These are phyloP conservation scores for Neofusicoccum kwambonambiense DNA, from an alignment of 2,329 filamentous ascomycete genomes.

Conservation along the genomic window DNA sequence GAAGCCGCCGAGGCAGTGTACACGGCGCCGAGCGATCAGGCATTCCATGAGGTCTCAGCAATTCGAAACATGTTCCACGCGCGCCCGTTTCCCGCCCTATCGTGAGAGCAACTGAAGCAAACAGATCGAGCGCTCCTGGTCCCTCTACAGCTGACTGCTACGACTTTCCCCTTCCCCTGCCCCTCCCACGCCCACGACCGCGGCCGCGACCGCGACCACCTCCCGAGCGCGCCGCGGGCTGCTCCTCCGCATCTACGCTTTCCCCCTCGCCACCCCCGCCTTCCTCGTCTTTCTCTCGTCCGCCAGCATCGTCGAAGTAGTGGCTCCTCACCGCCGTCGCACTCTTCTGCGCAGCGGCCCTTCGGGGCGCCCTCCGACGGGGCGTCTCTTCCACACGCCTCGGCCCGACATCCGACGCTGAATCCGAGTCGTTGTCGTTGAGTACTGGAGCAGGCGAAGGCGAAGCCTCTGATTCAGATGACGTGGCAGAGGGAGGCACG, in stretches of 20 bases:
- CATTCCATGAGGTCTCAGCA: too few relatives aligned
- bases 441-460: neutral
- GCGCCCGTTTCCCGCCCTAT: too few relatives aligned
- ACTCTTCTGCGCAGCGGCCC: slow-evolving; percentile 19
- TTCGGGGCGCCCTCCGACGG: neutral
- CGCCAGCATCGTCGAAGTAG: slow-evolving; percentile 11
- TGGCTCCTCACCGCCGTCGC: slow-evolving; percentile 20
- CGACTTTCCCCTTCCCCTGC: slow-evolving; percentile 17
- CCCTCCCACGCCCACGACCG: neutral
- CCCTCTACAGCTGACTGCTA: too few relatives aligned
- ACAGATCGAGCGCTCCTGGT: too few relatives aligned
- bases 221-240: neutral
- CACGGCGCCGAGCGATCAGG: too few relatives aligned
- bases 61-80: too few relatives aligned
- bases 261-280: neutral
- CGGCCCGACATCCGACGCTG: neutral
- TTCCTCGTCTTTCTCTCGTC: neutral
- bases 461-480: neutral
- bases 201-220: neutral
- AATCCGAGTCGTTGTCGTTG: neutral
- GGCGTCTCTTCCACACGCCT: neutral
- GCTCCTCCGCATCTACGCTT: neutral
- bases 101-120: too few relatives aligned
- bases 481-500: neutral
- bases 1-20: too few relatives aligned